Evolutionary conservation across 2,329 filamentous ascomycete species (phyloP), one percentile per base, ranked within the genome.

Genomic region (Trichoderma arundinaceum): DNA sequence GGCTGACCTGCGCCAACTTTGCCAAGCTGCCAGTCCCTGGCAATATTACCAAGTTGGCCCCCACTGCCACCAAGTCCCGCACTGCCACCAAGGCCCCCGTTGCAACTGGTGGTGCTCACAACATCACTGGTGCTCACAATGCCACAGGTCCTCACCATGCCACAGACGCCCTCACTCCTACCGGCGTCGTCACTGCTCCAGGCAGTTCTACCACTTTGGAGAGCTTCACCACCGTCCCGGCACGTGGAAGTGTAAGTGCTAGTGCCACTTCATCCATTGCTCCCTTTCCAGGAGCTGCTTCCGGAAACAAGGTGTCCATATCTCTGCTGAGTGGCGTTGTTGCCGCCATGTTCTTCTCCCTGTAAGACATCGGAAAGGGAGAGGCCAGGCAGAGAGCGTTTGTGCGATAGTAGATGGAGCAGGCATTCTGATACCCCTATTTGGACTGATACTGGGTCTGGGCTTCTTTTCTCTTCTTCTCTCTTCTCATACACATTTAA

Each of bases 1-100:
- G 88, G 68, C 84, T 90, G 71, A 83, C 83, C 8, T 90, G 88
- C 72, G 88, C 86, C 76, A 88, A 88, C 80, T 89, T 90, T 73
- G 75, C 68, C 62, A 69, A 71, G 65, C 57, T 70, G 43, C 65
- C 22, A 19, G 35, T 48, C 32, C 44, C 51, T 13, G 33, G 33
- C n/a, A 28, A 17, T 17, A 8, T 41, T 19, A 52, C 65, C 10
- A 41, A 28, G 4, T 10, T 19, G 19, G 17, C 28, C 9, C 44
- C 19, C 12, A 53, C 35, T 1, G 38, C 64, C 49, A 35, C 46
- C 38, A 32, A 19, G 15, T n/a, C 58, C 44, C 46, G n/a, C 17
- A 28, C 39, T 35, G 28, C 38, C 22, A 39, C 46, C 41, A 43
- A 53, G 41, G 39, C 28, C 1, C 41, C 60, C n/a, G 1, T 38